Percentiles rank a stretch among this genome's conserved stretches.
phyloP scores from a whole-genome alignment of 2,329 filamentous ascomycete species.

The Chrysoporthe austroafricana region DNA sequence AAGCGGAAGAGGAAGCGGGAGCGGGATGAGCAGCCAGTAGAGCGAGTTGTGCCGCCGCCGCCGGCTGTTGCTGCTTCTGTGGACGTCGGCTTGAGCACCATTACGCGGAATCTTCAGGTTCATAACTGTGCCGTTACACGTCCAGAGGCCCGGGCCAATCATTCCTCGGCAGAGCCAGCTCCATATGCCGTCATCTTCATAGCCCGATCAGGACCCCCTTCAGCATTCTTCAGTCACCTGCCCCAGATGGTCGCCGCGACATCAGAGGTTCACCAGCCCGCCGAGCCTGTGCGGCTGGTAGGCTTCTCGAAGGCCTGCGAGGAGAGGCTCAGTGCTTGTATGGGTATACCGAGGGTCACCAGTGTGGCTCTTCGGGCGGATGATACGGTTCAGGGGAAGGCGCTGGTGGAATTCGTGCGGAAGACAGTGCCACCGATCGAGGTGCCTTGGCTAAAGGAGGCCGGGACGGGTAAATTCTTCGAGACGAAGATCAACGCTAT shows the following conservation, averaged over 20 bases:
- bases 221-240: conserved; percentile 62
- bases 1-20: conserved; percentile 52
- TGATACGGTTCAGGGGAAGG: conserved; percentile 59
- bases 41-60: conserved; percentile 38
- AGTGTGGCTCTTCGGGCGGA: conserved; percentile 60
- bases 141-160: not conserved
- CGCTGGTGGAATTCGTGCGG: conserved; percentile 60
- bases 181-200: conserved; percentile 61
- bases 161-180: not conserved
- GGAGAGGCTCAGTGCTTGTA: conserved; percentile 56
- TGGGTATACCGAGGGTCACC: conserved; percentile 67
- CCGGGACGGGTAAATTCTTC: conserved; percentile 42
- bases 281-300: conserved; percentile 58
- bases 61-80: conserved; percentile 62
- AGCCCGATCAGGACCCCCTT: conserved; percentile 58
- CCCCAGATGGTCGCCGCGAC: conserved; percentile 52
- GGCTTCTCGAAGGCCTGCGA: conserved; percentile 65
- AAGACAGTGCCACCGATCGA: conserved; percentile 56
- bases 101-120: conserved; percentile 62
- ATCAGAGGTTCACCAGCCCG: conserved; percentile 45
- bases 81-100: conserved; percentile 66
- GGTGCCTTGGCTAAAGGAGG: conserved; percentile 60
- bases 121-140: conserved; percentile 32
- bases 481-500: conserved; percentile 53
- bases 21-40: conserved; percentile 30